phyloP scores from a whole-genome alignment of 768 basidiomycete species.

The Rickenella mellea region DNA sequence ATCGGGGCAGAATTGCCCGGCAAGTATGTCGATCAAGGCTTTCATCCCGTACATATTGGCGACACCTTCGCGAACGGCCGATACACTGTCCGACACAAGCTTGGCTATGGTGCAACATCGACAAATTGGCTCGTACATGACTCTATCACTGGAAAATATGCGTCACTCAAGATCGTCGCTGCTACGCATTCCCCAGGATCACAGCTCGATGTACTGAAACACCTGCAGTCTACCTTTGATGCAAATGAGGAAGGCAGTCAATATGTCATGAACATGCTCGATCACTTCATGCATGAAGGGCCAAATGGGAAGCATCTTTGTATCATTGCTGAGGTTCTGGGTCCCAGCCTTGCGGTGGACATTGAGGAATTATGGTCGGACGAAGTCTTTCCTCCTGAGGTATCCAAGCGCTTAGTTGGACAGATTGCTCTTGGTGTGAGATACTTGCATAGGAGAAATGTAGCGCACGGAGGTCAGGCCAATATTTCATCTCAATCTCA shows the following conservation, averaged over 20 bases:
- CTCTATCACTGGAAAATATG: constrained; percentile 8
- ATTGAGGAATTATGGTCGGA: neutral
- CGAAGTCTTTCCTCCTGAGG: no score
- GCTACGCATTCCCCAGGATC: no score
- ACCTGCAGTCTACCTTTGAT: no score
- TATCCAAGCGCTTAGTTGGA: no score
- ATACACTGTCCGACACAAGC: constrained; percentile 86
- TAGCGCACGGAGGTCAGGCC: no score
- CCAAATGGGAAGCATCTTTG: constrained; percentile 97
- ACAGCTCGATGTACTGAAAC: no score
- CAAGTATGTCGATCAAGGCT: constrained; percentile 48
- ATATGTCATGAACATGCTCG: constrained; percentile 97
- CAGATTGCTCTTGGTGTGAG: no score
- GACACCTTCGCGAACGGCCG: constrained; percentile 84
- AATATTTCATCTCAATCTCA: no score
- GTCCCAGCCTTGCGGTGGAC: no score
- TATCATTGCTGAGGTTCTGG: constrained; percentile 98
- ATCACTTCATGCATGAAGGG: constrained; percentile 94
- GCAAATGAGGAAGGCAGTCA: constrained; percentile 81
- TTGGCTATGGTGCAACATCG: constrained; percentile 93
- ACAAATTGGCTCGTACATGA: constrained; percentile 89
- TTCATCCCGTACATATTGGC: constrained; percentile 91
- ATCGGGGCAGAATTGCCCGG: no score
- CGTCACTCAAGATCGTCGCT: constrained; percentile 6
- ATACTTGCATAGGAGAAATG: no score